Percentiles rank a stretch among this genome's conserved stretches.
Evolutionary conservation across 176 grass and related monocot genomes (phyloP).

Genomic region (Puccinellia tenuiflora): DNA sequence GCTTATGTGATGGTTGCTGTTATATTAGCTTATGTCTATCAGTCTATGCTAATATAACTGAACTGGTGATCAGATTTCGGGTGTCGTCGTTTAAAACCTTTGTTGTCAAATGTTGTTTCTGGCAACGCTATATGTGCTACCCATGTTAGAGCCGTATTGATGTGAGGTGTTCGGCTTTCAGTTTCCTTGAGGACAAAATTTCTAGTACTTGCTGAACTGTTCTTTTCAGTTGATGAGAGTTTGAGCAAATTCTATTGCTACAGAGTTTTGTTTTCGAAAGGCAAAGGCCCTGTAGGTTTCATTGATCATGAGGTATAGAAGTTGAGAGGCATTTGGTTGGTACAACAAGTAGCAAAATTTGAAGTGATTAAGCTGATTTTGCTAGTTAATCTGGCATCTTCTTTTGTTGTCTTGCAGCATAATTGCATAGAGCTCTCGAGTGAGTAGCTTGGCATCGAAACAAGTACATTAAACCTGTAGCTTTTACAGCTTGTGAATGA

Average conservation of each 20-base stretch:
- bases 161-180: background rate
- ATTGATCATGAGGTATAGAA: background rate
- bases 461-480: background rate
- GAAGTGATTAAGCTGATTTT: background rate
- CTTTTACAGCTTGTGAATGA: background rate
- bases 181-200: background rate
- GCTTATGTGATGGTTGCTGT: background rate
- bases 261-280: background rate
- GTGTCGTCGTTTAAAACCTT: background rate
- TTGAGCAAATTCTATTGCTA: background rate
- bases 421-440: background rate
- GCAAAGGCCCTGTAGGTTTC: background rate
- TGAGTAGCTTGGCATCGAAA: background rate
- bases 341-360: background rate
- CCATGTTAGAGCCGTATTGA: background rate
- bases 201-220: background rate
- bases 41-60: background rate
- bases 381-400: background rate
- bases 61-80: background rate
- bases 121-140: background rate
- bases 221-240: background rate
- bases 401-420: background rate
- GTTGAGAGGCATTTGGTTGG: background rate
- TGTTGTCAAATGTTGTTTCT: background rate
- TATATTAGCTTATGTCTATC: background rate